Evolutionary conservation across 73 alveolate genomes (phyloP).

Genomic region (Paramecium octaurelia): DNA sequence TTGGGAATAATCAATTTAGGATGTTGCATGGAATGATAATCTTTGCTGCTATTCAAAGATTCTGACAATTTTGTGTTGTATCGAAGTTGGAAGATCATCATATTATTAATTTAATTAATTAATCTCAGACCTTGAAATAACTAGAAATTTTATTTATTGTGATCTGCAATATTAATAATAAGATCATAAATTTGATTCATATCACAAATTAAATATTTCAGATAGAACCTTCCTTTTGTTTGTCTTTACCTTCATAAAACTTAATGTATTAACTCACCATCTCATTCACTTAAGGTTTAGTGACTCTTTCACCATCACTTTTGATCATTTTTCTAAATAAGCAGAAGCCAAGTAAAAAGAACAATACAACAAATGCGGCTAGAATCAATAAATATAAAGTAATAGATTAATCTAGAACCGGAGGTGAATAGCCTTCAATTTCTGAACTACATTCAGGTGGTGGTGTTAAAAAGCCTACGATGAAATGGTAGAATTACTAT

Average conservation of each 20-base stretch:
- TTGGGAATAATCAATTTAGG: background rate
- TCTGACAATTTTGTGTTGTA: slow-evolving; percentile 3
- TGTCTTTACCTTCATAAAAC: background rate
- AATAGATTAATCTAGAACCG: background rate
- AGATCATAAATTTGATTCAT: background rate
- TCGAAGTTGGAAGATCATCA: slow-evolving; percentile 8
- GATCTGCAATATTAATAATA: background rate
- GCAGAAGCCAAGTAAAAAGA: background rate
- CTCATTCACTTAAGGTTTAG: background rate
- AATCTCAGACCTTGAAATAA: background rate
- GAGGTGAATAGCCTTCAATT: background rate
- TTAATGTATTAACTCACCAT: background rate
- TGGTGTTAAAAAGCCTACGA: background rate
- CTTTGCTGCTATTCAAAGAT: background rate
- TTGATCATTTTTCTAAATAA: background rate
- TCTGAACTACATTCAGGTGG: background rate
- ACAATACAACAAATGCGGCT: background rate
- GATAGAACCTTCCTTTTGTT: background rate
- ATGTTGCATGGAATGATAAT: background rate
- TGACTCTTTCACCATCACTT: background rate
- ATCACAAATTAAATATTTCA: background rate
- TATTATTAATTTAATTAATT: background rate
- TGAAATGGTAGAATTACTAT: background rate
- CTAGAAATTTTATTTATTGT: background rate
- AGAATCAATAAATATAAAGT: background rate